Evolutionary conservation across 2,329 filamentous ascomycete genomes (phyloP), one percentile per base, ranked within the genome.

Genomic region (Penicillium janthinellum): DNA sequence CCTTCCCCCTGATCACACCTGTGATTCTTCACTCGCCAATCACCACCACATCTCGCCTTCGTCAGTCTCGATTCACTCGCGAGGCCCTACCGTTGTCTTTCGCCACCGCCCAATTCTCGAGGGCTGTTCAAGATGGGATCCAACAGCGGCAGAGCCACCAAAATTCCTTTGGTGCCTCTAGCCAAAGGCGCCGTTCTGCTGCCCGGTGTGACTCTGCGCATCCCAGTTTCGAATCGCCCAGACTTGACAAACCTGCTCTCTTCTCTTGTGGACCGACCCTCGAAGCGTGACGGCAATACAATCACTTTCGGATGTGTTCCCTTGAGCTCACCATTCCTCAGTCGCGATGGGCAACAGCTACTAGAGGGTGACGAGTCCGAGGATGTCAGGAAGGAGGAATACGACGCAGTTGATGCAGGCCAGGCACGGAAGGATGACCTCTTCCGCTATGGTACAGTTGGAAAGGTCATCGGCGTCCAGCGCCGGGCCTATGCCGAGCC

Each of bases 211-310:
- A 88, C 93, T 53, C 85, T 96, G 68, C 90, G 93, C 68, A 90
- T 98, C 65, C 88, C 91, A 56, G 89, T 97, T 54, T 87, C 89
- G 42, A 88, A 89, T 75, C 91, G 94, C 54, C 88, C 91, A 66
- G 95, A 98, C 77, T 89, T 98, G 66, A 89, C 92, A 55, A 90
- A 94, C 53, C 86, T 98, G 47, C 87, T 99, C 58, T 90, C 92
- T 20, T 88, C 89, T 67, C 86, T 96, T 61, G 94, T 96, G 77
- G 90, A 90, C 70, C 87, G 88, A 67, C 88, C 88, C 48, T 58
- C 58, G 25, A 88, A 88, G 69, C 85, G 81, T 2, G 82, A 88
- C 66, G 85, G 87, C 31, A 84, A 83, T 63, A 83, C 87, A 66
- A 87, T 96, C 67, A 88, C 90, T 8, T 88, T 98, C 65, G 92